A percentile compares a stretch with the other conserved stretches of the same genome.
Conservation (phyloP, 768 basidiomycete species). For the Fibroporia radiculosa region DNA sequence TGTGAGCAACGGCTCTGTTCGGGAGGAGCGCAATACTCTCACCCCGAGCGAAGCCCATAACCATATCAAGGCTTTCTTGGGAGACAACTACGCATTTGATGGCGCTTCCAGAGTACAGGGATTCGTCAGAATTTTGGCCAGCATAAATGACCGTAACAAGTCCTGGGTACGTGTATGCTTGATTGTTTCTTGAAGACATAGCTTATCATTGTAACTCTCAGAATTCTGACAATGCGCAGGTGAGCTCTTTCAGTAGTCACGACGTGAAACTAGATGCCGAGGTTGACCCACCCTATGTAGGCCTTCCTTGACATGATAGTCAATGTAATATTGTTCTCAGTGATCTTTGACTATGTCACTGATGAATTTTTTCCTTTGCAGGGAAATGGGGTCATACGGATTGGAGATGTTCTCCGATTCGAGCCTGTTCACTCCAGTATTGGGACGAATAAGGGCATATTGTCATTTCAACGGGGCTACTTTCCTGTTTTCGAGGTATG, state of each 20-base stretch:
- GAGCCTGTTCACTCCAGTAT: neutral
- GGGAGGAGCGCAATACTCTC: neutral
- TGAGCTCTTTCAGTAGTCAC: too few relatives aligned
- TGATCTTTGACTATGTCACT: neutral
- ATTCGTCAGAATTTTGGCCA: neutral
- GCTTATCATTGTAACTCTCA: neutral
- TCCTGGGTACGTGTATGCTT: constrained; percentile 1
- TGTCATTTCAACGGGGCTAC: constrained; percentile 56
- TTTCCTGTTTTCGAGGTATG: constrained; percentile 42
- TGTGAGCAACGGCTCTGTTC: neutral
- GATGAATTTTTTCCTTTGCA: constrained; percentile 1
- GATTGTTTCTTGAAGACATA: neutral
- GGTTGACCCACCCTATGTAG: constrained; percentile 7
- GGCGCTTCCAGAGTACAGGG: neutral
- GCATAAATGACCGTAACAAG: constrained; percentile 2
- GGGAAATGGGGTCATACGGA: constrained; percentile 1
- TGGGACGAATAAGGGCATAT: constrained; percentile 17
- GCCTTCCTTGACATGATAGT: constrained; percentile 1
- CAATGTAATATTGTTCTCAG: neutral
- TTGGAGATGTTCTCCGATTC: constrained; percentile 1
- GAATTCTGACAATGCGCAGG: constrained; percentile 3
- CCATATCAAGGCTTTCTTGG: constrained; percentile 1
- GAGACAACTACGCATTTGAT: neutral
- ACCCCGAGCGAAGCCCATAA: constrained; percentile 5
- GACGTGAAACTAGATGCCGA: too few relatives aligned